Percentiles rank a stretch among this genome's conserved stretches.
phyloP scores from a whole-genome alignment of 1,139 yeast genomes.

The Wickerhamiella infanticola region DNA sequence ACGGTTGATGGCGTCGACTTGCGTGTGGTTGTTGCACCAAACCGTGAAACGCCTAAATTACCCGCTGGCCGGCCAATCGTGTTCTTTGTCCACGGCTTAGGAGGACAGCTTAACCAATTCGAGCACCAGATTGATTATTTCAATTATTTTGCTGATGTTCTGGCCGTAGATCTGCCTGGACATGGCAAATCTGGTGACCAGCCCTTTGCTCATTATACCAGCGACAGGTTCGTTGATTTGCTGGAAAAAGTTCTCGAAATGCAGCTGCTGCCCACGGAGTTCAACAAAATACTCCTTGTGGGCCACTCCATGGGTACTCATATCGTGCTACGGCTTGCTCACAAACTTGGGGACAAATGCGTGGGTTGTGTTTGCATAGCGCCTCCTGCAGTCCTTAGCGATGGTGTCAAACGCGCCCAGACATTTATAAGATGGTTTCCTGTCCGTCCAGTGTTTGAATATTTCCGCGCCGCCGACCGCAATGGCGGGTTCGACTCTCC shows the following conservation, averaged over 20 bases:
- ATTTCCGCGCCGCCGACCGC: slow-evolving; percentile 45
- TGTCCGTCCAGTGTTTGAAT: slow-evolving; percentile 30
- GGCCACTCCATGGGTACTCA: slow-evolving; percentile 72
- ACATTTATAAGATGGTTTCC: slow-evolving; percentile 23
- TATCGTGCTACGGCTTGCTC: slow-evolving; percentile 35
- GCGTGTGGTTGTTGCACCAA: slow-evolving; percentile 21
- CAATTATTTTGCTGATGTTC: slow-evolving; percentile 48
- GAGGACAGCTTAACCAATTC: slow-evolving; percentile 65
- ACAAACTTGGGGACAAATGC: slow-evolving; percentile 27
- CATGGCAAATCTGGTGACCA: slow-evolving; percentile 35
- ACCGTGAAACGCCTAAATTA: slow-evolving; percentile 20
- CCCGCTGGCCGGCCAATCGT: slow-evolving; percentile 37
- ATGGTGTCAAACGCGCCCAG: slow-evolving; percentile 22
- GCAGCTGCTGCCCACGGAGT: not conserved
- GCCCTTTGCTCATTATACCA: slow-evolving; percentile 12
- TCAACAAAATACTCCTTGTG: slow-evolving; percentile 32
- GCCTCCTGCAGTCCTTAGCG: slow-evolving; percentile 29
- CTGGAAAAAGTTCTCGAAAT: slow-evolving; percentile 20
- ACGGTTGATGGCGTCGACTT: slow-evolving; percentile 10
- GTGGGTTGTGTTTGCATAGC: slow-evolving; percentile 27
- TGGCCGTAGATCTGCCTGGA: slow-evolving; percentile 60
- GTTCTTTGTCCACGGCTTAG: slow-evolving; percentile 56
- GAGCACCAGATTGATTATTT: slow-evolving; percentile 49
- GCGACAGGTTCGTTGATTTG: slow-evolving; percentile 33
- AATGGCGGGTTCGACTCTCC: slow-evolving; percentile 43